Percentiles rank a stretch among this genome's conserved stretches.
These are phyloP conservation scores for Malassezia slooffiae DNA, from an alignment of 1,284 basidiomycete species.

Conservation along the genomic window DNA sequence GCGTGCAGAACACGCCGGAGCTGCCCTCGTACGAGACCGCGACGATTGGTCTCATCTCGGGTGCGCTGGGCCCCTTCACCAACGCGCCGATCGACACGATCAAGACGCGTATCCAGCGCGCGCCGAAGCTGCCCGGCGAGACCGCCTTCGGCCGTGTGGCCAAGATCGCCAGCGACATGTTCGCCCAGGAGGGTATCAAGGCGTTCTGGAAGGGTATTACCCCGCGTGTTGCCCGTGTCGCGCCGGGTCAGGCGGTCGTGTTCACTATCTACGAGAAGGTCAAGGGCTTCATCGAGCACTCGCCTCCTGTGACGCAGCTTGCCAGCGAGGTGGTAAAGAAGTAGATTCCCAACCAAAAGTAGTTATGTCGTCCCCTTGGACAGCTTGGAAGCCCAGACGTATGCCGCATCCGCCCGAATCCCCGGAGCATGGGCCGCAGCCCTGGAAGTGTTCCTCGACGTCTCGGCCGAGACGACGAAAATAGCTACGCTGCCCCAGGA, in stretches of 20 bases:
- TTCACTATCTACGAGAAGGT: slow-evolving; percentile 50
- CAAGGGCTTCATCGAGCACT: slow-evolving; percentile 37
- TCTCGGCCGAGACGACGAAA: too few species aligned
- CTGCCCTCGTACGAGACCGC: slow-evolving; percentile 82
- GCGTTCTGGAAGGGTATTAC: slow-evolving; percentile 84
- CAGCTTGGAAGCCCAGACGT: too few species aligned
- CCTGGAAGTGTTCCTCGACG: too few species aligned
- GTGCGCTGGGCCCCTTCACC: slow-evolving; percentile 89
- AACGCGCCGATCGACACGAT: slow-evolving; percentile 97
- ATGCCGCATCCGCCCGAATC: too few species aligned
- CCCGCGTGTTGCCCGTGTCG: slow-evolving; percentile 86
- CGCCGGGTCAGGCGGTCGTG: slow-evolving; percentile 57
- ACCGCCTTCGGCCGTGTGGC: slow-evolving; percentile 63
- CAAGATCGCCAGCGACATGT: slow-evolving; percentile 80
- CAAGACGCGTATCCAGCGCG: slow-evolving; percentile 75
- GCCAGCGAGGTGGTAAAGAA: slow-evolving; percentile 3
- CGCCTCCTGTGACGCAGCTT: too few species aligned
- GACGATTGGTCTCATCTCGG: slow-evolving; percentile 83
- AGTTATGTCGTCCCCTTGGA: too few species aligned
- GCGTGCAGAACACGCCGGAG: slow-evolving; percentile 53
- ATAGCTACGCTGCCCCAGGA: too few species aligned
- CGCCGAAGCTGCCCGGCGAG: slow-evolving; percentile 64
- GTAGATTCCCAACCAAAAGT: background rate
- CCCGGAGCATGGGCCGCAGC: too few species aligned
- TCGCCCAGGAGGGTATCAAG: slow-evolving; percentile 71